phyloP scores from a whole-genome alignment of 768 basidiomycete species.

The Stropharia rugosoannulata region DNA sequence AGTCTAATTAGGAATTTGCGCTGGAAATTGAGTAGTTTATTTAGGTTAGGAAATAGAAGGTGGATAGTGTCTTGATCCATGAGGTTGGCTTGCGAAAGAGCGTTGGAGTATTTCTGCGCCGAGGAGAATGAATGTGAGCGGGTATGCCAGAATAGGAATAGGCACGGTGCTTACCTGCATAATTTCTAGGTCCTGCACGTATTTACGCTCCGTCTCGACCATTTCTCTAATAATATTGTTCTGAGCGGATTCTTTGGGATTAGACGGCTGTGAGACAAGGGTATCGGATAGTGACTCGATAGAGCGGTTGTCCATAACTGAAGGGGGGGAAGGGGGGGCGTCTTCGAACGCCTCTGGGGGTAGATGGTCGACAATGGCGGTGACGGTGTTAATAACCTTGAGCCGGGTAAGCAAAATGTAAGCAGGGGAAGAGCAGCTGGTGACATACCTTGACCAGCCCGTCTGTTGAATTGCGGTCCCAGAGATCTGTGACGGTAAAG shows the following conservation, averaged over 20 bases:
- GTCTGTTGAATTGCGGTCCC: slow-evolving; percentile 88
- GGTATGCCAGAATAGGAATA: slow-evolving; percentile 4
- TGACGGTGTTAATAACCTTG: slow-evolving; percentile 89
- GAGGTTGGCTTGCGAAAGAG: slow-evolving; percentile 76
- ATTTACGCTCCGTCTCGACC: slow-evolving; percentile 93
- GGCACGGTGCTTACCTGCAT: slow-evolving; percentile 71
- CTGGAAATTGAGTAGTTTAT: slow-evolving; percentile 95
- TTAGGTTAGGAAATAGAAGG: slow-evolving; percentile 91
- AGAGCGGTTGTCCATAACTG: slow-evolving; percentile 55
- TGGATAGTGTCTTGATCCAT: slow-evolving; percentile 96
- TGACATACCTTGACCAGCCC: slow-evolving; percentile 87
- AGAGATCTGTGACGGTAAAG: slow-evolving; percentile 91
- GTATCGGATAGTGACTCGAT: slow-evolving; percentile 56
- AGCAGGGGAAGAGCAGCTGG: background rate
- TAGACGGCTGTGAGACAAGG: slow-evolving; percentile 41
- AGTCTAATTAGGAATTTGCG: slow-evolving; percentile 89
- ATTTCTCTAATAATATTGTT: slow-evolving; percentile 86
- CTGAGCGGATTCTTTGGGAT: slow-evolving; percentile 64
- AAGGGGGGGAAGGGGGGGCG: slow-evolving; percentile 56
- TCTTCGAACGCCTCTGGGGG: slow-evolving; percentile 69
- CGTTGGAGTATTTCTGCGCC: slow-evolving; percentile 82
- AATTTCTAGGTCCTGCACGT: slow-evolving; percentile 93
- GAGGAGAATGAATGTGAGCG: slow-evolving; percentile 16
- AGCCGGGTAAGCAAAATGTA: slow-evolving; percentile 9
- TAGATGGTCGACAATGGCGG: slow-evolving; percentile 76